Base-by-base conservation (phyloP, 148 eudicot genomes). In the Chenopodium berlandieri region DNA sequence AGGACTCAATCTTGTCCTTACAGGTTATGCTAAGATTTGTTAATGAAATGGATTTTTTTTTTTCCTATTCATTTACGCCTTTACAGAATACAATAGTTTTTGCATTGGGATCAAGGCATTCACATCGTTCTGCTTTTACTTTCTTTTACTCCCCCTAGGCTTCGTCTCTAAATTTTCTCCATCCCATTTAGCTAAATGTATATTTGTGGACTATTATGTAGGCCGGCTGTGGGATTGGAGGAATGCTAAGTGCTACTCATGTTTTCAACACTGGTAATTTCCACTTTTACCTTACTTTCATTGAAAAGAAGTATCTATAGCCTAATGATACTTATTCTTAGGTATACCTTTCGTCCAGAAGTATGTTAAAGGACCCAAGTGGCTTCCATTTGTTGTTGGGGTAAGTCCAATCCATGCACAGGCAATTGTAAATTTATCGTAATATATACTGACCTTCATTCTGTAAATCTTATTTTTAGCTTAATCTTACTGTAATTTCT, bases 201-300 rank as follows among this genome's bases (percentile, higher is more conserved):
- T 56, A 12, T 14, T 17, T 4, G 22, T 56, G 62, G 17, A 17
- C 62, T 56, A 5, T 56, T 83, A 46, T 78, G 76, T 81, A 94
- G 98, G 94, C 91, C 75, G 98, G 97, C 75, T 86, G 89, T 82
- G 97, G 94, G 73, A 72, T 92, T 60, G 98, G 97, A 81, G 98
- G 93, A 75, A 60, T 94, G 91, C 89, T 92, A 79, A 89, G 98
- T 91, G 90, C 92, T 78, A 78, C 86, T 84, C 86, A 90, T 88
- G 93, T 88, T 79, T 86, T 91, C 66, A 90, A 92, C 83, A 86
- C 90, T 52, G 94, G 94, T 90, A 88, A 37, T 30, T 81, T 84
- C 11, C 31, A 69, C 60, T 63, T 75, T 25, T 54, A 58, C 83
- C 80, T 30, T 62, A 63, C 70, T 37, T n/a, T 1, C 0, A 40